phyloP scores from a whole-genome alignment of 2,329 filamentous ascomycete species.

The Cladosporium sp. region DNA sequence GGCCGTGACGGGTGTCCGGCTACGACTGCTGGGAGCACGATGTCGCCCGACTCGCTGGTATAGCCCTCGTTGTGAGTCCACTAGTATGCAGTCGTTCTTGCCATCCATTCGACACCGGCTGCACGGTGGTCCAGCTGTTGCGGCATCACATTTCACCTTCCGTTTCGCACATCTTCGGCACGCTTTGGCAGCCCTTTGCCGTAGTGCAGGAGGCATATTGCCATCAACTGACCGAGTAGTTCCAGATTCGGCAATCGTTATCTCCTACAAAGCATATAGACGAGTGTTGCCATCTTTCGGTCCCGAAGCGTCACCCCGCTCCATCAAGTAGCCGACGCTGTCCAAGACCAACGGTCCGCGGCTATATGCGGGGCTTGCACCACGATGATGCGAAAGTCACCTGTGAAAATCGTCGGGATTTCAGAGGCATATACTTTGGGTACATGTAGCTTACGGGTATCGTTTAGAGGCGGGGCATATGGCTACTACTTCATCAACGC shows the following conservation, averaged over 20 bases:
- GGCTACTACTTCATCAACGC: background rate
- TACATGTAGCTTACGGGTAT: background rate
- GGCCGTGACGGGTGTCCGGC: background rate
- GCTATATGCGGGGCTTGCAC: background rate
- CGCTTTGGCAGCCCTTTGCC: slow-evolving; percentile 12
- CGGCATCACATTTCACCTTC: slow-evolving; percentile 14
- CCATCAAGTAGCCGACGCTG: background rate
- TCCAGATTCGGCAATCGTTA: background rate
- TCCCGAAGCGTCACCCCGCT: background rate
- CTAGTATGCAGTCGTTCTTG: background rate
- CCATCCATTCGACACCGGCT: slow-evolving; percentile 13
- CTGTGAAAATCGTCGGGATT: background rate
- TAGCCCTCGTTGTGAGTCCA: slow-evolving; percentile 2
- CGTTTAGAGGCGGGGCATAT: background rate
- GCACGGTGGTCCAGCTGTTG: slow-evolving; percentile 1
- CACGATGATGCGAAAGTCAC: background rate
- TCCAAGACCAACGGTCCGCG: background rate
- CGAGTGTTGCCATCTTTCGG: background rate
- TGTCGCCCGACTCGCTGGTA: background rate
- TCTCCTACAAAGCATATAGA: background rate
- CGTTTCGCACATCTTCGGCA: slow-evolving; percentile 10
- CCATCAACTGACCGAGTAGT: background rate
- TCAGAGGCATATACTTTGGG: background rate
- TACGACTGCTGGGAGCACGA: background rate
- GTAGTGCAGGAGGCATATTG: background rate